These are phyloP conservation scores for Coleophoma cylindrospora DNA, from an alignment of 2,329 filamentous ascomycete species.

Conservation along the genomic window DNA sequence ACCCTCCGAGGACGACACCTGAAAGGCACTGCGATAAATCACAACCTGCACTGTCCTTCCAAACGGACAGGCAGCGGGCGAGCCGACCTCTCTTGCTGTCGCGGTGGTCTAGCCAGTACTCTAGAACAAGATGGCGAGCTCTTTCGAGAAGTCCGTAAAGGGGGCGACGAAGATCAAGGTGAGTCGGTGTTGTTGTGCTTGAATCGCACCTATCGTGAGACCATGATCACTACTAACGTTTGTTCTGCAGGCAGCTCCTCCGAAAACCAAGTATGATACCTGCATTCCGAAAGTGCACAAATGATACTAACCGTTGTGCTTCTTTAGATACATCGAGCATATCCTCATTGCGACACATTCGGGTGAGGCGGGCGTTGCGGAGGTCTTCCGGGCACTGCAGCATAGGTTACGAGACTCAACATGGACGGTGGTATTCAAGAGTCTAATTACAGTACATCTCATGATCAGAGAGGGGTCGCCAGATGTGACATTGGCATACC, in stretches of 20 bases:
- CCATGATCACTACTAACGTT: constrained; percentile 6
- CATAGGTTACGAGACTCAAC: constrained; percentile 88
- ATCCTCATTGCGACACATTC: constrained; percentile 93
- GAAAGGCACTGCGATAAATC: too few species aligned
- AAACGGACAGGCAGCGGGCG: too few species aligned
- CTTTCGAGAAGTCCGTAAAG: constrained; percentile 98
- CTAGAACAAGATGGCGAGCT: constrained; percentile 61
- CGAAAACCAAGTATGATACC: constrained; percentile 82
- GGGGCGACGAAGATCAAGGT: constrained; percentile 98
- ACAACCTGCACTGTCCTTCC: too few species aligned
- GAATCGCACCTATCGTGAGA: neutral
- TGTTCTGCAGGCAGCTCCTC: constrained; percentile 70
- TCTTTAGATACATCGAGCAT: constrained; percentile 68
- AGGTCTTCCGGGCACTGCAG: constrained; percentile 90
- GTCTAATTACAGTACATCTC: constrained; percentile 88
- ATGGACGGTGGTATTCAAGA: constrained; percentile 99
- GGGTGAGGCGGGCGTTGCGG: constrained; percentile 88
- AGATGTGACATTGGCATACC: constrained; percentile 80
- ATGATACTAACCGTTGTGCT: constrained; percentile 5
- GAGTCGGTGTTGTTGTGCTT: constrained; percentile 15
- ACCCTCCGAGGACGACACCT: too few species aligned
- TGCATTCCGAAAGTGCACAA: neutral
- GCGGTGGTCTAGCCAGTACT: constrained; percentile 10
- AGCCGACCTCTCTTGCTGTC: constrained; percentile 7
- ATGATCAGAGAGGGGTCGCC: constrained; percentile 96